Evolutionary conservation across 176 grass and related monocot species (phyloP), one percentile per base, ranked within the genome.

Genomic region (Dendrocalamus sinicus): DNA sequence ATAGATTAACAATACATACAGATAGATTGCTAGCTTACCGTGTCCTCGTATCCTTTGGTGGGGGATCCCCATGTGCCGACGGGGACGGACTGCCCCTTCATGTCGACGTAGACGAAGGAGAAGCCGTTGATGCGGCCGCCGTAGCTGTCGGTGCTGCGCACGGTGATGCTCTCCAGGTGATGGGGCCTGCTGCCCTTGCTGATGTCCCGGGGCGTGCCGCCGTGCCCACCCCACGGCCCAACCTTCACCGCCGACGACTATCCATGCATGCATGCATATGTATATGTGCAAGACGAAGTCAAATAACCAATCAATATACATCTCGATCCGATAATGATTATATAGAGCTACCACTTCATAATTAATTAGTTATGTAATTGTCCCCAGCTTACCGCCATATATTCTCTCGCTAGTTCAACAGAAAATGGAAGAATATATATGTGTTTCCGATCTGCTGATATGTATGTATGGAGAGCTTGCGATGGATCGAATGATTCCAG

Each of bases 41-140:
- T 50, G 47, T 50, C 47, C 11, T 50, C 47, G 12, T 12, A 12
- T 13, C 47, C 47, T 50, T 50, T 50, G 47, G 47, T 50, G 47
- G 3, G 0, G 47, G 47, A 50, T 5, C 69, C 69, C 69, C 69
- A 72, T 0, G 69, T 46, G 11, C 22, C 43, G 22, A 22, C 22
- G 10, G 41, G 3, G 22, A 72, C 15, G 11, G 69, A 22, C 20
- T 1, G 6, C 6, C 69, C 69, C 0, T 11, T 72, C 43, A 14
- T 5, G 69, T 72, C 69, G 11, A 72, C 69, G 22, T 72, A 72
- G 22, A n/a, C 23, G 69, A 72, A 72, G 69, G 69, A 72, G 69
- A 72, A 72, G 12, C 69, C 69, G 46, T 46, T 24, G 69, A 72
- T 72, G 22, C 41, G 23, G 69, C 69, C 69, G n/a, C 69, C 43